Percentiles rank a stretch among this genome's conserved stretches.
phyloP scores from a whole-genome alignment of 306 rosid genomes.

The Lathyrus tuberosus region DNA sequence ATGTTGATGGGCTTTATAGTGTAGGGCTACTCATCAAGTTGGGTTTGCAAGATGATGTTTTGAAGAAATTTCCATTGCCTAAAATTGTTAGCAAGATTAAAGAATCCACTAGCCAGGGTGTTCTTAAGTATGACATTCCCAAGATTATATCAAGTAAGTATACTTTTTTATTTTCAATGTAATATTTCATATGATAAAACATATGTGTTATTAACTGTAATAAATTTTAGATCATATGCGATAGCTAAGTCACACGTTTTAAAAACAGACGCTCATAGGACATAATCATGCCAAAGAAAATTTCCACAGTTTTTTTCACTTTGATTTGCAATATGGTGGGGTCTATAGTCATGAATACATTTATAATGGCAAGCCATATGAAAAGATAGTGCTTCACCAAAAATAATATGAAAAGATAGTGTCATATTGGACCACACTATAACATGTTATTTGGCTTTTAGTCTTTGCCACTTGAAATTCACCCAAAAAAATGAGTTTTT shows the following conservation, averaged over 20 bases:
- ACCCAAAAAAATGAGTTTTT: background rate
- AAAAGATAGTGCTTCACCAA: no score
- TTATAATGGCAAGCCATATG: background rate
- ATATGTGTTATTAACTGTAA: no score
- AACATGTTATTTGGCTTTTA: conserved; percentile 31
- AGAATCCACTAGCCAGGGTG: conserved; percentile 58
- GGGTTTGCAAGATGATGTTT: conserved; percentile 69
- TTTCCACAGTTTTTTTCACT: background rate
- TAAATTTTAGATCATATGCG: no score
- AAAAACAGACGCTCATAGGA: no score
- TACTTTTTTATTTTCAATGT: no score
- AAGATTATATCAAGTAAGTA: conserved; percentile 78
- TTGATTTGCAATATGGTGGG: conserved; percentile 18
- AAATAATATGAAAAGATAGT: conserved; percentile 9
- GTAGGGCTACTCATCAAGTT: conserved; percentile 65
- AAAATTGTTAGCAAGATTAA: conserved; percentile 58
- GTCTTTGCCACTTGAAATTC: conserved; percentile 17
- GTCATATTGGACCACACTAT: conserved; percentile 22
- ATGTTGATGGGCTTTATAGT: conserved; percentile 88
- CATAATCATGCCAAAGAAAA: no score
- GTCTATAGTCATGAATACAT: background rate
- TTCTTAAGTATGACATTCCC: conserved; percentile 81
- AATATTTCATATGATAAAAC: no score
- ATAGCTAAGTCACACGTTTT: no score
- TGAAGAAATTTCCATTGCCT: conserved; percentile 69